phyloP scores from a whole-genome alignment of 106 monocot genomes.

The Phalaenopsis aphrodite region DNA sequence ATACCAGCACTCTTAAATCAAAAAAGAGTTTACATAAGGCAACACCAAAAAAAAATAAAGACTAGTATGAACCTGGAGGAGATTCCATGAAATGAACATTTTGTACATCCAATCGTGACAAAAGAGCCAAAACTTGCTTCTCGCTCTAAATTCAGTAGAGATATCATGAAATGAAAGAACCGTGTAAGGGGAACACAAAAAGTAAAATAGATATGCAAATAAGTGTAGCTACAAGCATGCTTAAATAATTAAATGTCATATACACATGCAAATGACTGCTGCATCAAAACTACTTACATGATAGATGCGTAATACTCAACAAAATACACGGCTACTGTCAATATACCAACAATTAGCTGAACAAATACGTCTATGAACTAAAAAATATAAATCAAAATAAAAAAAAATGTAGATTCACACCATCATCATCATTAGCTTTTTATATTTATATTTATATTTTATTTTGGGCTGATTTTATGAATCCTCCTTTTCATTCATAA shows the following conservation, averaged over 20 bases:
- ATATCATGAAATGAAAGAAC: background rate
- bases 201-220: background rate
- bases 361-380: background rate
- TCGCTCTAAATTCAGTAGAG: slow-evolving; percentile 36
- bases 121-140: slow-evolving; percentile 69
- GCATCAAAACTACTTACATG: background rate
- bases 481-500: too few species aligned
- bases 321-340: background rate
- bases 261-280: background rate
- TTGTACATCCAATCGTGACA: slow-evolving; percentile 74
- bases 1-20: background rate
- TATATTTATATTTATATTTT: too few species aligned
- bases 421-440: background rate
- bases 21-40: background rate
- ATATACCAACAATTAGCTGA: background rate
- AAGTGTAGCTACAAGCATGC: background rate
- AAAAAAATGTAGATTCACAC: background rate
- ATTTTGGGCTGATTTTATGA: too few species aligned
- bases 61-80: slow-evolving; percentile 45
- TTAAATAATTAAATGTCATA: background rate
- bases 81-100: slow-evolving; percentile 70
- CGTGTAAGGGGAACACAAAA: background rate
- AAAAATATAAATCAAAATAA: background rate
- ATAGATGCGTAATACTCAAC: background rate
- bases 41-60: background rate